Base-by-base conservation (phyloP, 176 grass and related monocot species). In the Alloteropsis semialata region DNA sequence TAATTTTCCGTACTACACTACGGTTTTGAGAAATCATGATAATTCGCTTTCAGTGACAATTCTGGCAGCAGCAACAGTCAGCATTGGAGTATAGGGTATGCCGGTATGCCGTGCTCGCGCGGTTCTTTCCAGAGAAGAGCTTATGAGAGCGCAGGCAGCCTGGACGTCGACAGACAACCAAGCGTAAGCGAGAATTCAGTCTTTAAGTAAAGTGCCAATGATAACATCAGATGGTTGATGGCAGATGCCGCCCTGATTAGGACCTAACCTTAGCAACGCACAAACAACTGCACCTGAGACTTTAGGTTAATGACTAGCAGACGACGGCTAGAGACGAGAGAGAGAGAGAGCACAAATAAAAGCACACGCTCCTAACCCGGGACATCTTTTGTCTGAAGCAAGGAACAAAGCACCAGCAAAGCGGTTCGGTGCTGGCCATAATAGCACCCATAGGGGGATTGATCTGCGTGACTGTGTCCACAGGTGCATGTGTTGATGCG, bases 121-220 rank as follows among this genome's bases (percentile, higher is more conserved):
- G 6, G 71, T 76, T 71, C 22, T 21, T 69, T 76, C 61, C 34
- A 24, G 60, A 10, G 10, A 68, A 10, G 15, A 72, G 39, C 17
- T n/a, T 0, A 33, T 22, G 44, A 64, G 16, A 22, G 27, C 61
- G 54, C 3, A n/a, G n/a, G n/a, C 55, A 25, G 3, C 27, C n/a
- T n/a, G n/a, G n/a, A 12, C 14, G 74, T 32, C 19, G 56, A 43
- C 39, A 74, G 79, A 43, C 41, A 74, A 80, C 42, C 78, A 73
- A 50, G 57, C 78, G 56, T 65, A 72, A 25, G 46, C 45, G 45
- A 77, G 32, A 78, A 48, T 76, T 51, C 59, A 72, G 48, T 78
- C 78, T 78, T 78, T 78, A 86, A 86, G 58, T 25, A 86, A 86
- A 86, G 88, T 22, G 37, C 10, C 84, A 74, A 86, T 86, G 42